phyloP scores from a whole-genome alignment of 2,329 filamentous ascomycete species.

The Ophiostoma perfectum region DNA sequence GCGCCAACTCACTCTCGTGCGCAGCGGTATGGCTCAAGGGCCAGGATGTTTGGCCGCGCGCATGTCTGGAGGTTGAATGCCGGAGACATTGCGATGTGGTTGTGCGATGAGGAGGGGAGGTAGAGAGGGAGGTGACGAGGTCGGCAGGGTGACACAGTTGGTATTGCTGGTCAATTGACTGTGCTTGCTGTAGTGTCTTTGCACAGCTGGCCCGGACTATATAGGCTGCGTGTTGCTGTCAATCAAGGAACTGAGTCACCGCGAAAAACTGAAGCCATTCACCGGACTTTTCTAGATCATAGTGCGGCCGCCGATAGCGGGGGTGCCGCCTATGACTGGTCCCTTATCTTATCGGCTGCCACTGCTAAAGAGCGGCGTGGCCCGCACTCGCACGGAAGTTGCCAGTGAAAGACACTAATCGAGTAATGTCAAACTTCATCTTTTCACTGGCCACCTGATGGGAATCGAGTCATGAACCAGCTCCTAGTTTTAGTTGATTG shows the following conservation, averaged over 20 bases:
- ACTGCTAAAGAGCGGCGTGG: background rate
- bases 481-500: no score
- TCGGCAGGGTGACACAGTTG: background rate
- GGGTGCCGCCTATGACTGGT: background rate
- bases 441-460: no score
- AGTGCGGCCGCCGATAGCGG: slow-evolving; percentile 20
- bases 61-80: slow-evolving; percentile 66
- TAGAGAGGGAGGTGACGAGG: background rate
- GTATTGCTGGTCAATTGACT: background rate
- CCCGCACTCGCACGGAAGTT: background rate
- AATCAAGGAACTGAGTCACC: slow-evolving; percentile 12
- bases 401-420: background rate
- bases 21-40: slow-evolving; percentile 73
- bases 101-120: background rate
- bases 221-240: background rate
- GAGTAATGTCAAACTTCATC: no score
- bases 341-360: slow-evolving; percentile 14
- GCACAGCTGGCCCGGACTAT: background rate
- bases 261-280: slow-evolving; percentile 15
- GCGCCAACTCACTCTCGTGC: slow-evolving; percentile 63
- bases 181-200: background rate
- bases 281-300: slow-evolving; percentile 7
- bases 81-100: slow-evolving; percentile 45
- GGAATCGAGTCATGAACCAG: no score
- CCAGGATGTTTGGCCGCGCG: slow-evolving; percentile 69